These are phyloP conservation scores for Euphorbia pulcherrima DNA, from an alignment of 345 rosid genomes.

Conservation along the genomic window DNA sequence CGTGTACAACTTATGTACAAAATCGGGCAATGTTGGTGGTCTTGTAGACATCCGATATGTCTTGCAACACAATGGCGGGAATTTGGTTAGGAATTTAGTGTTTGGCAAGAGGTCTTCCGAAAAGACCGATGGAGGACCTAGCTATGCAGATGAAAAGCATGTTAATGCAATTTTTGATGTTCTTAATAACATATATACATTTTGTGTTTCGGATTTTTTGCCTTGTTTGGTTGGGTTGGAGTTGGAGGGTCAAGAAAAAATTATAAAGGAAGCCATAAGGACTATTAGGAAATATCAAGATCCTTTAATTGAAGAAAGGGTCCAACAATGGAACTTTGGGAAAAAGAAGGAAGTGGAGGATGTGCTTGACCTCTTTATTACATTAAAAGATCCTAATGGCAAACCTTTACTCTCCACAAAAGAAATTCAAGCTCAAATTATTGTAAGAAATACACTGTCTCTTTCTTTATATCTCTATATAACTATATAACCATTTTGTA, in stretches of 20 bases:
- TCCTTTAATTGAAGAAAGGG: slow-evolving; percentile 35
- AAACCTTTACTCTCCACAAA: slow-evolving; percentile 25
- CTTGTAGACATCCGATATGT: slow-evolving; percentile 12
- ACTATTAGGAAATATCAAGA: slow-evolving; percentile 32
- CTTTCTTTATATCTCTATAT: not conserved
- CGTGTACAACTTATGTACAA: slow-evolving; percentile 27
- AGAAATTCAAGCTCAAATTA: slow-evolving; percentile 48
- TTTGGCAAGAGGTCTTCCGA: slow-evolving; percentile 22
- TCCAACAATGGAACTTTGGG: slow-evolving; percentile 31
- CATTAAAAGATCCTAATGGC: slow-evolving; percentile 27
- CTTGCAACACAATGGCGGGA: slow-evolving; percentile 23
- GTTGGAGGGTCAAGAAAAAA: slow-evolving; percentile 39
- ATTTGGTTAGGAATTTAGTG: slow-evolving; percentile 24
- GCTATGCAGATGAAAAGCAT: slow-evolving; percentile 27
- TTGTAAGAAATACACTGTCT: slow-evolving; percentile 29
- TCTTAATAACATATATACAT: slow-evolving; percentile 33
- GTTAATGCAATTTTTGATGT: slow-evolving; percentile 41
- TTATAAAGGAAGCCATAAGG: not conserved
- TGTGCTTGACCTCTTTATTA: slow-evolving; percentile 21
- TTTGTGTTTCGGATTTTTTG: slow-evolving; percentile 45
- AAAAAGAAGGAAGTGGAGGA: slow-evolving; percentile 30
- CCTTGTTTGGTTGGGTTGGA: slow-evolving; percentile 39
- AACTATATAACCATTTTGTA: not conserved
- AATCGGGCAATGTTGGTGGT: not conserved
- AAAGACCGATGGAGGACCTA: slow-evolving; percentile 23